These are phyloP conservation scores for Pyracantha coccinea DNA, from an alignment of 331 rosid species.

Conservation along the genomic window DNA sequence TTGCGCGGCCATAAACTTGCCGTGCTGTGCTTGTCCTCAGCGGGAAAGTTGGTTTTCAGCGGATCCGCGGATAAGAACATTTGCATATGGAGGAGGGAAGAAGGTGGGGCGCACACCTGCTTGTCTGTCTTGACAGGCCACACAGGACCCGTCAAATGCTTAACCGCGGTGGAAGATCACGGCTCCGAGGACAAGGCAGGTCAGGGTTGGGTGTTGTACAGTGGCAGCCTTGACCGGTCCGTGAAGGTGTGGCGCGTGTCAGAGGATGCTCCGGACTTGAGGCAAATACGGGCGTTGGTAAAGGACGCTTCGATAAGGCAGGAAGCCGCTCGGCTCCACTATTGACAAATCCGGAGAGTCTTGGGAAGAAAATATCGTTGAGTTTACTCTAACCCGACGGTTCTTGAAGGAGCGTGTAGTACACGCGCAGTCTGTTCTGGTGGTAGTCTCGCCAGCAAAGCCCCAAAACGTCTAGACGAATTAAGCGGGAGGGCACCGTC, in stretches of 20 bases:
- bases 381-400: not conserved
- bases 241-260: conserved; percentile 95
- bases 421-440: not conserved
- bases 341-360: not conserved
- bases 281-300: conserved; percentile 4
- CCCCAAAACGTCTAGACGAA: not conserved
- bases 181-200: not conserved
- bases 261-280: conserved; percentile 38
- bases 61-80: conserved; percentile 82
- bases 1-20: conserved; percentile 75
- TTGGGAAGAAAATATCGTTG: not conserved
- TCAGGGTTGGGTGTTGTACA: conserved; percentile 62
- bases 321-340: not conserved
- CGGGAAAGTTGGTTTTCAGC: conserved; percentile 59
- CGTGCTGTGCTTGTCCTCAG: conserved; percentile 60
- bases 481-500: not conserved
- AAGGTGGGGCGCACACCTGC: conserved; percentile 50
- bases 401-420: not conserved
- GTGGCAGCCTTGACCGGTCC: conserved; percentile 76
- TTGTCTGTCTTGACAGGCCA: conserved; percentile 74
- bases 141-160: conserved; percentile 79
- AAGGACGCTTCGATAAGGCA: not conserved
- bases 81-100: conserved; percentile 75
- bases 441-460: not conserved
- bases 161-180: conserved; percentile 44